Conservation (phyloP, 1,284 basidiomycete genomes). For the Cutaneotrichosporon arboriforme region DNA sequence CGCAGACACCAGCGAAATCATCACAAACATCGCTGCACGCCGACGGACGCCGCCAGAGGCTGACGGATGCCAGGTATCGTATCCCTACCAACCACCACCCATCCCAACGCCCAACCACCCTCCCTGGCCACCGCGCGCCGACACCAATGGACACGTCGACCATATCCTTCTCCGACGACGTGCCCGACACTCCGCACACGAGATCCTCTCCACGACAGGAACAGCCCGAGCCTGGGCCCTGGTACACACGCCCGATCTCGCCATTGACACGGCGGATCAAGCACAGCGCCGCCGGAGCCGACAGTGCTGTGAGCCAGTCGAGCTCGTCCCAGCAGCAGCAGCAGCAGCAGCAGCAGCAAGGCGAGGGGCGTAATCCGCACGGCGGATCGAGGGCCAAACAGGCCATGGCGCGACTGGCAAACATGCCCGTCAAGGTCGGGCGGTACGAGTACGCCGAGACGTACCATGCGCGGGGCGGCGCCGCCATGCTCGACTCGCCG, state of each 20-base stretch:
- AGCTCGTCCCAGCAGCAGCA: neutral
- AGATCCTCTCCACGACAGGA: slow-evolving; percentile 4
- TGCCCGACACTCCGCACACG: slow-evolving; percentile 9
- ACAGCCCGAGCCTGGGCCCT: slow-evolving; percentile 18
- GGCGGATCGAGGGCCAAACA: neutral
- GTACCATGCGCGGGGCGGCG: too few species aligned
- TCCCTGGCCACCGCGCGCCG: neutral
- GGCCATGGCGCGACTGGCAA: neutral
- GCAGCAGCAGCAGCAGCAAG: neutral
- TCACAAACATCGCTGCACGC: too few species aligned
- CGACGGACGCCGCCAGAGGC: too few species aligned
- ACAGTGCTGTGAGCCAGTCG: neutral
- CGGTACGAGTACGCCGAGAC: neutral
- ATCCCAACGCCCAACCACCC: too few species aligned
- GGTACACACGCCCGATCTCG: slow-evolving; percentile 29
- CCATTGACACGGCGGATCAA: slow-evolving; percentile 18
- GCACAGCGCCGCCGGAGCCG: neutral
- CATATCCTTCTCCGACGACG: slow-evolving; percentile 23
- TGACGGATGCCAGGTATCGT: too few species aligned
- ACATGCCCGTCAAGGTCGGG: slow-evolving; percentile 1
- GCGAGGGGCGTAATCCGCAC: too few species aligned
- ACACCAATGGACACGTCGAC: slow-evolving; percentile 34
- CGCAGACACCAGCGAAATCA: too few species aligned
- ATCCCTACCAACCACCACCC: too few species aligned
- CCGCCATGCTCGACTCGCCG: too few species aligned